Conservation (phyloP, 148 eudicot species). For the Bassia scoparia region DNA sequence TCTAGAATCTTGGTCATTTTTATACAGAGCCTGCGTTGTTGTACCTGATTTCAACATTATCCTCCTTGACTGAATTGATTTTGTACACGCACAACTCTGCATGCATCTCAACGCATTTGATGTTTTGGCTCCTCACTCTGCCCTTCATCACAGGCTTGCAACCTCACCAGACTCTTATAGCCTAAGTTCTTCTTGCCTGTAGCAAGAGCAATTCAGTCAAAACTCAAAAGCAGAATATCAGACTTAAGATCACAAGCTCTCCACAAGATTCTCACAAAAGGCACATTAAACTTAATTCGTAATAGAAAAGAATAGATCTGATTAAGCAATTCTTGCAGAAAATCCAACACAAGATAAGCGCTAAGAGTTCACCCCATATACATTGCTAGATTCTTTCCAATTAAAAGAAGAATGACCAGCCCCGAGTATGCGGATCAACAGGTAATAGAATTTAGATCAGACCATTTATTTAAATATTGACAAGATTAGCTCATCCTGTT, state of each 20-base stretch:
- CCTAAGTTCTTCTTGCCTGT: constrained; percentile 86
- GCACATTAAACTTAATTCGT: not conserved
- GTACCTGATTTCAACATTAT: constrained; percentile 77
- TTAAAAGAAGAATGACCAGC: not conserved
- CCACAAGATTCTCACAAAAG: not conserved
- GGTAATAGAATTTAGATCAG: not conserved
- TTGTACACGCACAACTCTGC: constrained; percentile 93
- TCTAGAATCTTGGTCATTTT: constrained; percentile 53
- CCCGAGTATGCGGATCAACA: not conserved
- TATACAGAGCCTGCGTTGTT: constrained; percentile 49
- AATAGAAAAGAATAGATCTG: not conserved
- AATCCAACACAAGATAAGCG: not conserved
- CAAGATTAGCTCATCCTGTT: not conserved
- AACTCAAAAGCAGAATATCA: not conserved
- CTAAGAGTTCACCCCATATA: not conserved
- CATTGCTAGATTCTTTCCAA: not conserved
- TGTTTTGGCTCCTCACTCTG: constrained; percentile 79
- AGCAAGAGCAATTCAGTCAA: constrained; percentile 1
- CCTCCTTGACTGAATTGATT: constrained; percentile 82
- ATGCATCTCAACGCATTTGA: constrained; percentile 77
- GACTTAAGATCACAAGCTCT: not conserved
- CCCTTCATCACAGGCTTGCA: constrained; percentile 86
- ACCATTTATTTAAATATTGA: not conserved
- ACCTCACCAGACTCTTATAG: constrained; percentile 80
- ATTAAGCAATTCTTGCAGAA: not conserved